phyloP scores from a whole-genome alignment of 2,329 filamentous ascomycete species.

The Trichoderma sp. region DNA sequence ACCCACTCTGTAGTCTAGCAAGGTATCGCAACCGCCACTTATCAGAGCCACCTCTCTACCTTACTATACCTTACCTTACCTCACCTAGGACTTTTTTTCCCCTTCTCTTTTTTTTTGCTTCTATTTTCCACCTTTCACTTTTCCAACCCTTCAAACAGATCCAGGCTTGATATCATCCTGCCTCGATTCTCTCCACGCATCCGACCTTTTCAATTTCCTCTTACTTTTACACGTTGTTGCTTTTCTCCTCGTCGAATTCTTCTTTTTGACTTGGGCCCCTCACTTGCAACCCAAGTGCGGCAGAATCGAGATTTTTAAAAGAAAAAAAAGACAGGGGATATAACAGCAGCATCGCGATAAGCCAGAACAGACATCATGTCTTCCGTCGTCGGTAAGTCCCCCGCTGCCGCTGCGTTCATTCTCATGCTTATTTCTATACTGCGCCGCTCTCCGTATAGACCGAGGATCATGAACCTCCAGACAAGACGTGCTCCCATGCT shows the following conservation, averaged over 20 bases:
- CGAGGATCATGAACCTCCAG: neutral
- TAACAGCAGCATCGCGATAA: no score
- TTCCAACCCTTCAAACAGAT: neutral
- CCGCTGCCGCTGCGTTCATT: slow-evolving; percentile 8
- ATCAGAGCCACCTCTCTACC: slow-evolving; percentile 3
- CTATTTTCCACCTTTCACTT: slow-evolving; percentile 3
- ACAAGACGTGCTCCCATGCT: slow-evolving; percentile 16
- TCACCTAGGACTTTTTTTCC: slow-evolving; percentile 17
- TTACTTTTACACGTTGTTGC: neutral
- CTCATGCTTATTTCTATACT: slow-evolving; percentile 26
- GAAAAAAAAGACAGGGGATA: neutral
- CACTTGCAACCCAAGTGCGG: slow-evolving; percentile 18
- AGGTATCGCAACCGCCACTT: slow-evolving; percentile 18
- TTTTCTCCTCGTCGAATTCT: slow-evolving; percentile 8
- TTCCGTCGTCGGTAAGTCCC: slow-evolving; percentile 30
- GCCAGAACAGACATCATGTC: slow-evolving; percentile 25
- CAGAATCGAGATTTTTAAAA: slow-evolving; percentile 8
- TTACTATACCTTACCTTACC: no score
- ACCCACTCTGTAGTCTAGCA: slow-evolving; percentile 1
- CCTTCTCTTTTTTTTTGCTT: neutral
- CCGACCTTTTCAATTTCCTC: neutral
- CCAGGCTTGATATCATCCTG: slow-evolving; percentile 2
- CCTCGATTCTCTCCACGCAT: neutral
- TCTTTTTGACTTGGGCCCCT: slow-evolving; percentile 24
- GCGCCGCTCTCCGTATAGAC: slow-evolving; percentile 13